These are phyloP conservation scores for Diaporthe amygdali DNA, from an alignment of 2,329 filamentous ascomycete genomes.

Conservation along the genomic window DNA sequence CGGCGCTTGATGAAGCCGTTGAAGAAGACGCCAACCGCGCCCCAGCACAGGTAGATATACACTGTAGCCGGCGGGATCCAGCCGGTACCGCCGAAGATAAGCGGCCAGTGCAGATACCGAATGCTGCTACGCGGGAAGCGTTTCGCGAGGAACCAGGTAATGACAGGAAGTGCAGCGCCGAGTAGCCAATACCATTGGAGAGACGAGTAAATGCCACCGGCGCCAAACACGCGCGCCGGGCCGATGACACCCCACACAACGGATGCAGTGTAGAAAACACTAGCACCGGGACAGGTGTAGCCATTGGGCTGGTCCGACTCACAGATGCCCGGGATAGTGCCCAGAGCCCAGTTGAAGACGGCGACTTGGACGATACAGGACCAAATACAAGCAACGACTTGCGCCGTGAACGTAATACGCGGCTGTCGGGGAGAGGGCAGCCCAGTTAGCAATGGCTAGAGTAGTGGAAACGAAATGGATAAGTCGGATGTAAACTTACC, in stretches of 20 bases:
- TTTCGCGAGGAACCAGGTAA: constrained; percentile 31
- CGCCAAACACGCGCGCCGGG: constrained; percentile 38
- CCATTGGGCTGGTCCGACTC: constrained; percentile 29
- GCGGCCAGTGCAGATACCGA: constrained; percentile 35
- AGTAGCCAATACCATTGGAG: constrained; percentile 38
- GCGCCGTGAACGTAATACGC: constrained; percentile 37
- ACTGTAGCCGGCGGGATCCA: constrained; percentile 47
- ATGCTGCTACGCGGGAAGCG: constrained; percentile 29
- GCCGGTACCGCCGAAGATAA: constrained; percentile 37
- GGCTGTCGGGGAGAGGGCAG: constrained; percentile 29
- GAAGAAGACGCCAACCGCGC: constrained; percentile 55
- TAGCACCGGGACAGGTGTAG: constrained; percentile 40
- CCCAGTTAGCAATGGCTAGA: not conserved
- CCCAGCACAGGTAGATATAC: constrained; percentile 52
- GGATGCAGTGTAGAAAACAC: constrained; percentile 42
- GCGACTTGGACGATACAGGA: constrained; percentile 48
- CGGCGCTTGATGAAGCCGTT: constrained; percentile 53
- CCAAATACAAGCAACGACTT: constrained; percentile 27
- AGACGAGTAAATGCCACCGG: constrained; percentile 35
- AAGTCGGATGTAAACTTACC: not conserved
- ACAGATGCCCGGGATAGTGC: constrained; percentile 53
- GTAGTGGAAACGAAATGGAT: not conserved
- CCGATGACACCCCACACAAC: constrained; percentile 45
- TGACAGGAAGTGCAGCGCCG: constrained; percentile 34
- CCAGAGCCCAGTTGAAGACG: constrained; percentile 46